Evolutionary conservation across 768 basidiomycete species (phyloP).

Genomic region (Mycena latifolia): DNA sequence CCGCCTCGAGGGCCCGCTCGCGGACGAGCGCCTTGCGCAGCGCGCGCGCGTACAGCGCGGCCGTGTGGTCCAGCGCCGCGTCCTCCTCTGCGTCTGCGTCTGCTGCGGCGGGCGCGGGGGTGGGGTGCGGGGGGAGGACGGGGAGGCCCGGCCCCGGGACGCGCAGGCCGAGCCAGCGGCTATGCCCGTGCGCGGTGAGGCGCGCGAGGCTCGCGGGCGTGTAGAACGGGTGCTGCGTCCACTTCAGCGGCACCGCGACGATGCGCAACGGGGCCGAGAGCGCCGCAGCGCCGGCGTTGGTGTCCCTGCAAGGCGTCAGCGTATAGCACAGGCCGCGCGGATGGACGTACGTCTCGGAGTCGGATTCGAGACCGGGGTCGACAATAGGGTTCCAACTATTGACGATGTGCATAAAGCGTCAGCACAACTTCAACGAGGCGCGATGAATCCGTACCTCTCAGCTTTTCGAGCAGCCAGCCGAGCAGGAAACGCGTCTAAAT

Average conservation of each 20-base stretch:
- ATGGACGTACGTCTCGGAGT: too few relatives aligned
- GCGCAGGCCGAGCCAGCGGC: conserved; percentile 26
- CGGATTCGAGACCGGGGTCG: too few relatives aligned
- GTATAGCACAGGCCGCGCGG: too few relatives aligned
- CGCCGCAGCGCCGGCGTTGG: not conserved
- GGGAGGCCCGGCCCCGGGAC: conserved; percentile 17
- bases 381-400: too few relatives aligned
- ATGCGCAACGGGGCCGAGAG: too few relatives aligned
- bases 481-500: too few relatives aligned
- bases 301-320: too few relatives aligned
- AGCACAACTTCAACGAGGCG: too few relatives aligned
- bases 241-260: not conserved
- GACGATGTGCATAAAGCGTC: too few relatives aligned
- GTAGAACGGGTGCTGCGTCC: not conserved
- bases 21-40: conserved; percentile 25
- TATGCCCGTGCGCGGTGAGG: too few relatives aligned
- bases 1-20: conserved; percentile 26
- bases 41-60: conserved; percentile 1
- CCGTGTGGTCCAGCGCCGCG: not conserved
- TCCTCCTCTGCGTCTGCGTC: not conserved
- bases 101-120: not conserved
- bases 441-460: too few relatives aligned
- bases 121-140: not conserved
- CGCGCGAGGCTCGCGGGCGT: not conserved
- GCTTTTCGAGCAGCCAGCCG: too few relatives aligned